These are phyloP conservation scores for Dimocarpus longan DNA, from an alignment of 345 rosid genomes.

Conservation along the genomic window DNA sequence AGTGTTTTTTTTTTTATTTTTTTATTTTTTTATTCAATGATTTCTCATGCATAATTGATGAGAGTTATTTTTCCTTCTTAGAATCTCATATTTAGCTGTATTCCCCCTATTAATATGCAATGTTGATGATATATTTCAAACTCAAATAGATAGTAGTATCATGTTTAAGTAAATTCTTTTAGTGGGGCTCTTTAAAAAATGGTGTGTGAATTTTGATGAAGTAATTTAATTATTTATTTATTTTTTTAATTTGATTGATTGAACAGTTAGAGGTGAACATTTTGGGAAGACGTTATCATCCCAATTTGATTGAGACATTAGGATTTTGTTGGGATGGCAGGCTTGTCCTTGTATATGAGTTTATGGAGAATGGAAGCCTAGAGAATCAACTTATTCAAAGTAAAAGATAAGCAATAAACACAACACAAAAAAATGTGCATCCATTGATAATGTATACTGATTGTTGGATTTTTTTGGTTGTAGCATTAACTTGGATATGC, in stretches of 20 bases:
- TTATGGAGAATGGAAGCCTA: constrained; percentile 71
- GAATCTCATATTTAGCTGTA: no score
- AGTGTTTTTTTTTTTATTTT: no score
- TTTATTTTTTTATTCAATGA: no score
- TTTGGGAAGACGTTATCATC: constrained; percentile 75
- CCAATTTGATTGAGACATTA: constrained; percentile 66
- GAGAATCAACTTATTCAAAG: constrained; percentile 76
- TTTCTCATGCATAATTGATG: no score
- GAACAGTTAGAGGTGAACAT: constrained; percentile 79
- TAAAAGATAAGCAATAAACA: constrained; percentile 37
- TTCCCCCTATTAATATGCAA: no score
- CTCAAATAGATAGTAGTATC: no score
- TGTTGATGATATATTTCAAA: no score
- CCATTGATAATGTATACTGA: background rate
- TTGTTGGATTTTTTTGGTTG: background rate
- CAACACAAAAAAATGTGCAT: background rate
- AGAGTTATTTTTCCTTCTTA: no score
- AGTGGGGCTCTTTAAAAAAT: no score
- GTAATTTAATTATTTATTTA: no score
- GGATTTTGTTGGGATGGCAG: constrained; percentile 72
- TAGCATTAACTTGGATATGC: constrained; percentile 66
- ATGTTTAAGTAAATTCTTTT: no score
- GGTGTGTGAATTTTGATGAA: no score
- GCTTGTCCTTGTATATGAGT: constrained; percentile 78
- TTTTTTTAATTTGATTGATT: background rate